Evolutionary conservation across 768 basidiomycete genomes (phyloP).

Genomic region (Cyclocybe aegerita): DNA sequence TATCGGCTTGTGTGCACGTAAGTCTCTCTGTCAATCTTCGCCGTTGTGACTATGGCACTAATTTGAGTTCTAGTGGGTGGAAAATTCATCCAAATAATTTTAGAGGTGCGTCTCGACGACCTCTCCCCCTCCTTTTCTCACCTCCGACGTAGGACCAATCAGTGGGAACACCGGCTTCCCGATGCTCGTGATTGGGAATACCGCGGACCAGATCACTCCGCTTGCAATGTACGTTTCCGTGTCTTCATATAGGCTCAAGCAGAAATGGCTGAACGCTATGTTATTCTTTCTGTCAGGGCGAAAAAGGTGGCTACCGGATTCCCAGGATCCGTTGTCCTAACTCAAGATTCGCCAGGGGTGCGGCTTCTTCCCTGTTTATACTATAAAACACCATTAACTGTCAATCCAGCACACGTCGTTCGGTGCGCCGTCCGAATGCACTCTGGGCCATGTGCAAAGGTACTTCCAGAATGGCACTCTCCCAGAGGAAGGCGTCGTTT

Average conservation of each 20-base stretch:
- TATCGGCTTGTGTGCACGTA: conserved; percentile 1
- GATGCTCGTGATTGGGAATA: conserved; percentile 40
- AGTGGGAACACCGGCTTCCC: conserved; percentile 35
- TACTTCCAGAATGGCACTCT: conserved; percentile 29
- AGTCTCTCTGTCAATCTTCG: neutral
- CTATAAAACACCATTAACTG: neutral
- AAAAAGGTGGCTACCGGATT: conserved; percentile 37
- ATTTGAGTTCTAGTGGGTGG: neutral
- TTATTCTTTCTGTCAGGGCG: conserved; percentile 23
- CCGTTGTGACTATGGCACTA: neutral
- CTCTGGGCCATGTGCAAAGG: conserved; percentile 28
- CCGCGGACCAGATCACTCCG: conserved; percentile 32
- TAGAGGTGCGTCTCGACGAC: neutral
- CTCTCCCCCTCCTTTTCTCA: too few species aligned
- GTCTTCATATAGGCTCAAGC: neutral
- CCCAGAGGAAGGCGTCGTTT: too few species aligned
- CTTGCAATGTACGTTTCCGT: conserved; percentile 19
- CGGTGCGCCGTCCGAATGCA: conserved; percentile 32
- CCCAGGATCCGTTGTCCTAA: conserved; percentile 34
- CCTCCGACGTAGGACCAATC: conserved; percentile 26
- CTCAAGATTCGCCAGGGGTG: conserved; percentile 40
- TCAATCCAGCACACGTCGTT: conserved; percentile 32
- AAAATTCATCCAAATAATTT: conserved; percentile 6
- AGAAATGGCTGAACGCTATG: conserved; percentile 15
- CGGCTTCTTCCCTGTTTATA: neutral